Percentiles rank a stretch among this genome's conserved stretches.
Conservation (phyloP, 148 eudicot genomes). For the Simmondsia chinensis region DNA sequence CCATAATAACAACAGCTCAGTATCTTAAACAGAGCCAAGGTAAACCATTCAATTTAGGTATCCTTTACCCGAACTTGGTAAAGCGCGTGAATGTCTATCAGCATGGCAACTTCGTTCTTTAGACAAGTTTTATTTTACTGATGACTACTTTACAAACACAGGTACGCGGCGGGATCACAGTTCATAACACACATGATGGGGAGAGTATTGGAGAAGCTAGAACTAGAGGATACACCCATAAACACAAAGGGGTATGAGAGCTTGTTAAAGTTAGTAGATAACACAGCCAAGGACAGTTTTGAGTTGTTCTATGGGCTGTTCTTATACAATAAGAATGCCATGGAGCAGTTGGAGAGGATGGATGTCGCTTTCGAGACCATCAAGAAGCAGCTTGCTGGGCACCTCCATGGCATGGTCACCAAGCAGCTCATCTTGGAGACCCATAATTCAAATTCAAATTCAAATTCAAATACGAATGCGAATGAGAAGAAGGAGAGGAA, state of each 20-base stretch:
- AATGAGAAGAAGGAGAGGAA: conserved; percentile 2
- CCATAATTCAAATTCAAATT: too few species aligned
- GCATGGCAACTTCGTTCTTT: too few species aligned
- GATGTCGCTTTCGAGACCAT: conserved; percentile 66
- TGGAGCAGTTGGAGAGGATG: conserved; percentile 64
- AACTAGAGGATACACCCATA: conserved; percentile 49
- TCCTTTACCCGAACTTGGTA: too few species aligned
- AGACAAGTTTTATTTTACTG: too few species aligned
- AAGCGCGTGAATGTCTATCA: too few species aligned
- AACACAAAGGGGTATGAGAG: conserved; percentile 81
- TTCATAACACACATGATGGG: conserved; percentile 82
- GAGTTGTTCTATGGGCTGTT: conserved; percentile 82
- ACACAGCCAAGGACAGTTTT: conserved; percentile 64
- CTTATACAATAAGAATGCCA: conserved; percentile 70
- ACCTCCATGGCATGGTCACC: conserved; percentile 49
- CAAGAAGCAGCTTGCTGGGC: conserved; percentile 60
- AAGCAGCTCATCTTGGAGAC: conserved; percentile 45
- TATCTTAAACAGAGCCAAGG: too few species aligned
- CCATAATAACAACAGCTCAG: too few species aligned
- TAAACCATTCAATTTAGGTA: too few species aligned
- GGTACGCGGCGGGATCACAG: conserved; percentile 65
- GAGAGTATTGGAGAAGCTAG: conserved; percentile 55
- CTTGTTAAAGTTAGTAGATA: conserved; percentile 72
- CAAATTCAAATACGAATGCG: conserved; percentile 1
- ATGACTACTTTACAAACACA: too few species aligned